Evolutionary conservation across 2,329 filamentous ascomycete genomes (phyloP), one percentile per base, ranked within the genome.

Genomic region (Elsinoe fawcettii): DNA sequence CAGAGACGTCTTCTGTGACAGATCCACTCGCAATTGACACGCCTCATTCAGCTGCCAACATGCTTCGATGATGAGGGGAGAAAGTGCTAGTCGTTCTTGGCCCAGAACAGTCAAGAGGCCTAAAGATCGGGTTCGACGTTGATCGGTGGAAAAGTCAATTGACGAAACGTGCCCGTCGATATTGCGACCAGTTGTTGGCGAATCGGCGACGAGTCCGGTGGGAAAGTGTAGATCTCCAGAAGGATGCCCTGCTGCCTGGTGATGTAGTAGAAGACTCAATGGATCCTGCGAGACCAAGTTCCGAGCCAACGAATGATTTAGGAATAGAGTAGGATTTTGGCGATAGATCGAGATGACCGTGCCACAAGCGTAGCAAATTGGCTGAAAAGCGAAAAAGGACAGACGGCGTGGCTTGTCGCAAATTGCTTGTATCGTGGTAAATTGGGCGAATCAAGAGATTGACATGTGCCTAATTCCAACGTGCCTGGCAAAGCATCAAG

Each of bases 381-480:
- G 5, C 5, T 30, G 27, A 30, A 22, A 30, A 25, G 27, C 27
- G 9, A 20, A n/a, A 23, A 8, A 20, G 14, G 27, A 5, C 30
- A 16, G 32, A 5, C 30, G 30, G 32, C 49, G 32, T 53, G 49
- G 49, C 49, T 37, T 53, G 12, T 27, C 23, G 30, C 44, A 53
- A 53, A 53, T 53, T 53, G 49, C 49, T 53, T 23, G 49, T 37
- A 7, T 53, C n/a, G 30, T 44, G 41, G 9, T 44, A 44, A 44
- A 44, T 44, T 44, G 41, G 34, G 30, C 49, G 49, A 53, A 53
- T 53, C 49, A 53, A 53, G 49, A 37, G 18, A 36, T 36, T 53
- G 49, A 53, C 49, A 53, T 37, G 49, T 53, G 49, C 49, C 49
- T 36, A 37, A n/a, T 30, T n/a, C n/a, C 22, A 51, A 32, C n/a